Base-by-base conservation (phyloP, 2,329 filamentous ascomycete genomes). In the Mollisiaceae sp. region DNA sequence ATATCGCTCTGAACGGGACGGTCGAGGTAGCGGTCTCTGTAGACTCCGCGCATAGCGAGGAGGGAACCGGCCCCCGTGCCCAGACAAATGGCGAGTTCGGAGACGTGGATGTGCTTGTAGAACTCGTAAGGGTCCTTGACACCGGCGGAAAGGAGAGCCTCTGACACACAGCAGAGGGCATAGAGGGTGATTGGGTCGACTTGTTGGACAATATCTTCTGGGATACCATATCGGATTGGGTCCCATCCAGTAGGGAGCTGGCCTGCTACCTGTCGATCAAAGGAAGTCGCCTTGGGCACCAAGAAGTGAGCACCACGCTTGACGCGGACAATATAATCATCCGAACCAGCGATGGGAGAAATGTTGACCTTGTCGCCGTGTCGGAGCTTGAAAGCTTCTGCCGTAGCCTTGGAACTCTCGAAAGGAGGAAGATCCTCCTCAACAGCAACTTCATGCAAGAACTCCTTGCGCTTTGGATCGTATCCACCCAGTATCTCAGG, bases 101-200 rank as follows among this genome's bases (percentile, higher is more conserved):
- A 97, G 67, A 97, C 88, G 79, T 98, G 94, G 70, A 98, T 93
- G 75, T 98, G 97, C 84, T 97, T 93, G 87, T 98, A 98, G 81
- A 98, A 97, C 82, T 98, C 94, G 77, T 97, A 98, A 9, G 94
- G 94, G 76, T 98, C 94, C 32, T 94, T 97, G 78, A 98, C 93
- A 87, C 94, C 94, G 67, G 92, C 89, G 35, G 92, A 90, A 50
- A 98, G 85, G 11, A 98, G 89, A 64, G 93, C 88, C 79, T 98
- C 94, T 1, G 90, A 92, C 50, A 93, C 95, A 54, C 91, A 95
- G 54, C 97, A 93, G 41, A 98, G 89, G 22, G 97, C 91, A 77
- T 92, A 98, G 58, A 98, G 85, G 0, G 94, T 97, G 70, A 97
- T 93, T 8, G 93, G 93, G 75, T 98, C 94, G 68, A 98, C 94